Conservation (phyloP, 2,329 filamentous ascomycete species). For the Aspergillus sp. region DNA sequence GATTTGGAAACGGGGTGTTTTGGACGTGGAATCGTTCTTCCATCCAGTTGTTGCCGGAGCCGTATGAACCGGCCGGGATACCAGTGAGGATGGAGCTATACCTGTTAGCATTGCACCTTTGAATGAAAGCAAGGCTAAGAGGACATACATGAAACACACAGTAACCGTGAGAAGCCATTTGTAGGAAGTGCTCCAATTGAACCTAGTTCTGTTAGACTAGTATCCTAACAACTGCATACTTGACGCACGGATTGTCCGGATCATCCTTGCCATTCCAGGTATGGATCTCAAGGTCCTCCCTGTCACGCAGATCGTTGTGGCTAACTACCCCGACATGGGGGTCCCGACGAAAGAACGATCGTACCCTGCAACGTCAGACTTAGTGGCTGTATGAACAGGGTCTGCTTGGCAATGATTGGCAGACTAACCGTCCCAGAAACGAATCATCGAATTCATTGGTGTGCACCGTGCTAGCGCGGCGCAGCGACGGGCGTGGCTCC, state of each 20-base stretch:
- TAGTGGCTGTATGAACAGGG: too few relatives aligned
- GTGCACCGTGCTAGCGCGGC: slow-evolving; percentile 23
- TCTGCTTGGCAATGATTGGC: not conserved
- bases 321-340: slow-evolving; percentile 29
- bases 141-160: slow-evolving; percentile 44
- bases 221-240: not conserved
- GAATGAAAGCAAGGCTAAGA: too few relatives aligned
- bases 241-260: slow-evolving; percentile 33
- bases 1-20: slow-evolving; percentile 37
- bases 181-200: slow-evolving; percentile 45
- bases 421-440: slow-evolving; percentile 24
- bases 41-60: slow-evolving; percentile 37
- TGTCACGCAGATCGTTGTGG: slow-evolving; percentile 24
- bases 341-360: slow-evolving; percentile 28
- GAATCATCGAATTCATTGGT: slow-evolving; percentile 30
- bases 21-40: slow-evolving; percentile 35
- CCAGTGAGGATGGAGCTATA: slow-evolving; percentile 44
- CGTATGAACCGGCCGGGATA: slow-evolving; percentile 46
- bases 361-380: slow-evolving; percentile 15
- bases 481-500: slow-evolving; percentile 12
- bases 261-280: slow-evolving; percentile 33
- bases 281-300: slow-evolving; percentile 31
- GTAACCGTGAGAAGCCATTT: slow-evolving; percentile 48
- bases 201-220: slow-evolving; percentile 24
- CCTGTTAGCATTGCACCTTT: not conserved